Evolutionary conservation across 306 rosid genomes (phyloP).

Genomic region (Trichosanthes truncata): DNA sequence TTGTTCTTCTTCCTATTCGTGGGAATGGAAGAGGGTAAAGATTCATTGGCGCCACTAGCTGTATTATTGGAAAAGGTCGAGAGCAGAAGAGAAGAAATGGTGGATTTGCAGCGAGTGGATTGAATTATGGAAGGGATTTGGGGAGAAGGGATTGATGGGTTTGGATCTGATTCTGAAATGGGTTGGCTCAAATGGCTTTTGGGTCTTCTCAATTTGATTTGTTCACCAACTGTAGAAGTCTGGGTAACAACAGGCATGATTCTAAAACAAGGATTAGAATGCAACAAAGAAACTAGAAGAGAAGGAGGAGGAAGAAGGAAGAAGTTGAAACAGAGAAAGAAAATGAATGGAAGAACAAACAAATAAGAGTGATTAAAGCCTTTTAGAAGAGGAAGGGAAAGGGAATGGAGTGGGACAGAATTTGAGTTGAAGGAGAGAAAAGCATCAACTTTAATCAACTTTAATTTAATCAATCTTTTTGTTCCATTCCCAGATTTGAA

Average conservation of each 20-base stretch:
- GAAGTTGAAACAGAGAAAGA: not conserved
- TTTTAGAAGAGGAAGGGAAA: conserved; percentile 14
- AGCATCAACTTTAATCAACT: conserved; percentile 2
- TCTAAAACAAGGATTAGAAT: conserved; percentile 6
- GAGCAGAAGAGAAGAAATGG: conserved; percentile 68
- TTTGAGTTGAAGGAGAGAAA: conserved; percentile 9
- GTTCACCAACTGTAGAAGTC: conserved; percentile 28
- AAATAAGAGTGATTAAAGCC: not conserved
- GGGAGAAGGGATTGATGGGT: conserved; percentile 28
- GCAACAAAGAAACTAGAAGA: not conserved
- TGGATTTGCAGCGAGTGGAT: conserved; percentile 65
- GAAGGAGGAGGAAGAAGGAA: not conserved
- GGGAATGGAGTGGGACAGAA: conserved; percentile 14
- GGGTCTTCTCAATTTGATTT: conserved; percentile 58
- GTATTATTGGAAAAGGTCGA: conserved; percentile 43
- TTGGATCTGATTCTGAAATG: conserved; percentile 54
- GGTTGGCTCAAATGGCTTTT: conserved; percentile 42
- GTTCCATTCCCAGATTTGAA: conserved; percentile 11
- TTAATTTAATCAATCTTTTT: conserved; percentile 4
- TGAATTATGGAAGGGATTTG: conserved; percentile 41
- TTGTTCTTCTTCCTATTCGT: conserved; percentile 47
- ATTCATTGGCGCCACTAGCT: conserved; percentile 22
- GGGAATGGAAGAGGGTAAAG: conserved; percentile 19
- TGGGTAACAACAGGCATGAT: conserved; percentile 51
- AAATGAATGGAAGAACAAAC: not conserved